Evolutionary conservation across 2,329 filamentous ascomycete genomes (phyloP).

Genomic region (Nectriaceae sp.): DNA sequence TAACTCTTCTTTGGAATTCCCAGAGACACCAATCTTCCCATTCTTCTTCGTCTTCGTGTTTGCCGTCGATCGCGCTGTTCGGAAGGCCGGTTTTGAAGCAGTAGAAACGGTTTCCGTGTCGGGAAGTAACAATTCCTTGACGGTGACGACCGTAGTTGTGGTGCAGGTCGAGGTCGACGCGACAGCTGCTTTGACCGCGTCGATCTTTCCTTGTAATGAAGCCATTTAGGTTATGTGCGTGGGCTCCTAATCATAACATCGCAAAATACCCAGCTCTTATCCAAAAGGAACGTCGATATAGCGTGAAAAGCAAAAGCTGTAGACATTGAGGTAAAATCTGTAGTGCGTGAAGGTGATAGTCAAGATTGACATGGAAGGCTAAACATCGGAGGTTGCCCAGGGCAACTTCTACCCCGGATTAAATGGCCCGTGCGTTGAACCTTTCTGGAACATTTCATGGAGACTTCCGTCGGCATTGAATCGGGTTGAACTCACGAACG

Average conservation of each 20-base stretch:
- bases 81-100: slow-evolving; percentile 28
- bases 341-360: slow-evolving; percentile 12
- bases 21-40: slow-evolving; percentile 6
- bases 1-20: slow-evolving; percentile 27
- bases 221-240: slow-evolving; percentile 40
- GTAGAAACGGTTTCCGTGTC: slow-evolving; percentile 32
- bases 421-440: slow-evolving; percentile 23
- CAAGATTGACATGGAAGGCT: slow-evolving; percentile 20
- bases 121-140: slow-evolving; percentile 48
- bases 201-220: slow-evolving; percentile 45
- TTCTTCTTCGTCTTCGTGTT: slow-evolving; percentile 27
- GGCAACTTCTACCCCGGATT: slow-evolving; percentile 33
- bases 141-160: slow-evolving; percentile 45
- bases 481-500: no score
- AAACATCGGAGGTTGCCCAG: slow-evolving; percentile 39
- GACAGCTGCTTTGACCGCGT: slow-evolving; percentile 56
- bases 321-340: slow-evolving; percentile 18
- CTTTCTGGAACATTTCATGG: slow-evolving; percentile 12
- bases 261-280: slow-evolving; percentile 22
- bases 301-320: slow-evolving; percentile 23
- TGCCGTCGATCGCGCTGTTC: slow-evolving; percentile 29
- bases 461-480: not conserved
- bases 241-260: slow-evolving; percentile 36
- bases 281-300: slow-evolving; percentile 27
- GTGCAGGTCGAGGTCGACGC: slow-evolving; percentile 57